phyloP scores from a whole-genome alignment of 495 filamentous ascomycete species.

The Talaromyces thailandensis region DNA sequence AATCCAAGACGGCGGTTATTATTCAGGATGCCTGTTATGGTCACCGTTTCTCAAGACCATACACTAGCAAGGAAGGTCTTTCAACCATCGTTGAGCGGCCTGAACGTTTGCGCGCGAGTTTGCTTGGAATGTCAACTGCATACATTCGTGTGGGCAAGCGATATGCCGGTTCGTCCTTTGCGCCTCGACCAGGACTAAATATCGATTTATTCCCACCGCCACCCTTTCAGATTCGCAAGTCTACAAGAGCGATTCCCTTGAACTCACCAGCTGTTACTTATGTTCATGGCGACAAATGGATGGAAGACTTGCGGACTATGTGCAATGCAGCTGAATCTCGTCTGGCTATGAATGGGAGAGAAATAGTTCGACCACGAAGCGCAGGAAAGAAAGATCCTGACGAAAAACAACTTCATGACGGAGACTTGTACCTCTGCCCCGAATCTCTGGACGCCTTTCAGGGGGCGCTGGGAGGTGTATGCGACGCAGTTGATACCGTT shows the following conservation, averaged over 20 bases:
- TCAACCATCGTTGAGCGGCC: slow-evolving; percentile 82
- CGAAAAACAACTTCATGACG: slow-evolving; percentile 55
- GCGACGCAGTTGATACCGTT: slow-evolving; percentile 83
- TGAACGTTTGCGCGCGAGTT: slow-evolving; percentile 79
- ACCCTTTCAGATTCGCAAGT: slow-evolving; percentile 80
- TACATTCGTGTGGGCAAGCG: slow-evolving; percentile 79
- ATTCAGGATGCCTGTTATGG: slow-evolving; percentile 91
- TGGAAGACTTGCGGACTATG: slow-evolving; percentile 82
- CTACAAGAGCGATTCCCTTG: slow-evolving; percentile 52
- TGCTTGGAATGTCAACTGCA: slow-evolving; percentile 73
- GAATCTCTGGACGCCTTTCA: slow-evolving; percentile 83
- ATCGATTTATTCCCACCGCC: slow-evolving; percentile 42
- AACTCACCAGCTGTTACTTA: slow-evolving; percentile 63
- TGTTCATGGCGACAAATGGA: slow-evolving; percentile 81
- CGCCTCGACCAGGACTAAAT: slow-evolving; percentile 50
- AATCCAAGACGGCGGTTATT: slow-evolving; percentile 66
- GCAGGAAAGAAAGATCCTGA: slow-evolving; percentile 30
- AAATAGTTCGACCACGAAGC: slow-evolving; percentile 55
- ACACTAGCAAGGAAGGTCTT: slow-evolving; percentile 53
- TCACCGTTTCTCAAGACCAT: slow-evolving; percentile 79
- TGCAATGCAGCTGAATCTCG: slow-evolving; percentile 68
- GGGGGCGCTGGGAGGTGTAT: slow-evolving; percentile 80
- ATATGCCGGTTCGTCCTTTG: slow-evolving; percentile 61
- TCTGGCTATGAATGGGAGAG: slow-evolving; percentile 62
- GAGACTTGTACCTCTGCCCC: slow-evolving; percentile 80